Base-by-base conservation (phyloP, 2,329 filamentous ascomycete species). In the Colletotrichum liriopes region DNA sequence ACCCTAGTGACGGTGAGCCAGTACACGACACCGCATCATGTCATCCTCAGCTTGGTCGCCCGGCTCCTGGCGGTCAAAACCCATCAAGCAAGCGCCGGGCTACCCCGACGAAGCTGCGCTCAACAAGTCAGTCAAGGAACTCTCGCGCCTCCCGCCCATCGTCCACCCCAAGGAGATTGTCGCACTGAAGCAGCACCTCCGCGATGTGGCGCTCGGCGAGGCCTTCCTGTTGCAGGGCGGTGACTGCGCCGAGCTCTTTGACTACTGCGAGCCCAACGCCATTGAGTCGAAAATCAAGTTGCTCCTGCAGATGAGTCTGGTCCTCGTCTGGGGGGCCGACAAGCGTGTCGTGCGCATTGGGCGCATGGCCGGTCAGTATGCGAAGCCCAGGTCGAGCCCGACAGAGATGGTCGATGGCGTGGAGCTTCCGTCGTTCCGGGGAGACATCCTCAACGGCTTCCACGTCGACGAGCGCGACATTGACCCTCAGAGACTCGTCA, bases 251-350 rank as follows among this genome's bases (percentile, higher is more conserved):
- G 96, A 99, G 85, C 89, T 98, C 12, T 99, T 99, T 79, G 94
- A 96, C 82, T 99, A 99, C 86, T 99, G 96, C 83, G 92, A 93
- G 77, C 93, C 95, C 81, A 89, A 90, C 18, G 93, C 93, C 75
- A 98, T 99, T 77, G 95, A 98, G 84, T 93, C 94, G 74, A 99
- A 98, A 87, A 94, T 98, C 82, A 98, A 98, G 85, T 90, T 99
- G 35, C 89, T 99, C 39, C 86, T 99, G 72, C 96, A 99, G 84
- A 98, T 99, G 96, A 97, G 94, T 75, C 85, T 99, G 77, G 94
- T 99, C 1, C 87, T 99, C 72, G 95, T 98, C 81, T 98, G 95
- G 93, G 96, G 94, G 76, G 88, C 88, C 71, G 87, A 89, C 83
- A 91, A 91, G 84, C 93, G 94, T 7, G 95, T 99, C 5, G 94